Evolutionary conservation across 2,329 filamentous ascomycete genomes (phyloP), one percentile per base, ranked within the genome.

Genomic region (Fusarium setosum): DNA sequence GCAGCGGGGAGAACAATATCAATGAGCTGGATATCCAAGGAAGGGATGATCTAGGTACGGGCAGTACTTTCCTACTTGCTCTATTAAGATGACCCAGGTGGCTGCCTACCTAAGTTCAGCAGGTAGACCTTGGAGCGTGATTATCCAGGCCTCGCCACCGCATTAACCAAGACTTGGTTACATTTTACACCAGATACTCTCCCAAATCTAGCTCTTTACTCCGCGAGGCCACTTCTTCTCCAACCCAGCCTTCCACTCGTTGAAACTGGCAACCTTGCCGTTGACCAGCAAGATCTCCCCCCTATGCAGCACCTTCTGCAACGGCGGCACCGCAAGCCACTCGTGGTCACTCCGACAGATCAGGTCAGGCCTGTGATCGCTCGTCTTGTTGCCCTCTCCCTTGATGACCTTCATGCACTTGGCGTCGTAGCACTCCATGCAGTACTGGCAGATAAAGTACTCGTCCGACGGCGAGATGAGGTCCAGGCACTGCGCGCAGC

Each of bases 401-500:
- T 72, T 72, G 41, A 78, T 76, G 5, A 74, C 65, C 9, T 73
- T 59, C 21, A 79, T 55, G 31, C 80, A 81, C 12, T 63, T 58
- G n/a, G 69, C 47, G 52, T 80, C 81, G 53, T 77, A 80, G 40
- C 72, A 73, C 59, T 81, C 79, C 64, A 81, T 73, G 58, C 79
- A 81, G 49, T 73, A 73, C 54, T 71, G 68, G 56, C 80, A 81
- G 44, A 81, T 70, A 12, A 65, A 71, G 32, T 79, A 77, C 20
- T 74, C 72, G 2, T 76, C 75, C 3, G 68, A 67, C 3, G 68
- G 63, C 1, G 56, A 59, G 24, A 81, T 75, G 4, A 74, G 74
- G 32, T 77, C 69, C 0, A 81, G 70, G 21, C 80, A 81, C 53
- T 81, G 77, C 4, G 75, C 75, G 59, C 79, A 81, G 45, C 73